A percentile compares a stretch with the other conserved stretches of the same genome.
phyloP scores from a whole-genome alignment of 192 early-diverging fungal species.

The Chytriomyces confervae region DNA sequence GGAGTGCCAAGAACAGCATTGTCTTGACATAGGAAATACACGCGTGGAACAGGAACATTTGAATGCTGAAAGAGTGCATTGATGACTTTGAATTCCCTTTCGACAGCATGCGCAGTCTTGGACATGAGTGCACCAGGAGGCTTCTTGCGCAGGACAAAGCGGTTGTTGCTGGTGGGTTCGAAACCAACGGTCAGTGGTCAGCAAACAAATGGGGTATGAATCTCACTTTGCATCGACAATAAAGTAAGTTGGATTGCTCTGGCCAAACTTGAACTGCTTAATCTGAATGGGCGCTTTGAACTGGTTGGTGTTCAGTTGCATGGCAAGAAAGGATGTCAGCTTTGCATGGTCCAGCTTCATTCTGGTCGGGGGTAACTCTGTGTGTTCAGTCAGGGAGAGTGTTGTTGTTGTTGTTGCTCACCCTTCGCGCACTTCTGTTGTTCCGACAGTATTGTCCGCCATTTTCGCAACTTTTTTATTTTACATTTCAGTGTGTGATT shows the following conservation, averaged over 20 bases:
- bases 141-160: conserved; percentile 90
- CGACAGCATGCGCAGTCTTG: conserved; percentile 88
- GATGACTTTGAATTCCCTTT: conserved; percentile 86
- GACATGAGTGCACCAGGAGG: conserved; percentile 85
- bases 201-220: neutral
- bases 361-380: neutral
- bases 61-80: conserved; percentile 74
- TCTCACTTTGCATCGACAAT: conserved; percentile 67
- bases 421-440: conserved; percentile 10
- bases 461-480: neutral
- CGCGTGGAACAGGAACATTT: conserved; percentile 87
- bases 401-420: neutral
- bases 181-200: neutral
- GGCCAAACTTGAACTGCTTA: conserved; percentile 88
- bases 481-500: neutral
- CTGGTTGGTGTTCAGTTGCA: conserved; percentile 44
- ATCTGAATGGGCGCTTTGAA: conserved; percentile 68
- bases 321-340: conserved; percentile 67
- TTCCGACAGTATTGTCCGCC: neutral
- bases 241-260: conserved; percentile 94
- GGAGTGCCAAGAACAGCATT: conserved; percentile 83
- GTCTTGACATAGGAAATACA: conserved; percentile 89
- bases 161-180: conserved; percentile 53
- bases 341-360: conserved; percentile 59
- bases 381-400: too few species aligned